These are phyloP conservation scores for Nothophoma quercina DNA, from an alignment of 2,329 filamentous ascomycete genomes.

Conservation along the genomic window DNA sequence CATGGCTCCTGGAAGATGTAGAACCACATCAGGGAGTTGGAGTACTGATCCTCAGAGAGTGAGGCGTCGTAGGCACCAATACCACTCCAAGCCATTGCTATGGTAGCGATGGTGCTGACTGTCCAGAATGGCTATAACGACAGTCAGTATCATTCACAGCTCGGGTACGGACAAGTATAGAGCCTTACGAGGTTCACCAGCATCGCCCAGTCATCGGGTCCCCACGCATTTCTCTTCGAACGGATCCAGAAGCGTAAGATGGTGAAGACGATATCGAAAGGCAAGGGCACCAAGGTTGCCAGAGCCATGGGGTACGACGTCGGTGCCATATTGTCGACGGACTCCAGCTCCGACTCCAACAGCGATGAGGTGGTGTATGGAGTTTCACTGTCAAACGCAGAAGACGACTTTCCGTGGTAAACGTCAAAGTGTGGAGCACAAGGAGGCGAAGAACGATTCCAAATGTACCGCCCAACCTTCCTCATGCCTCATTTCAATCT, in stretches of 20 bases:
- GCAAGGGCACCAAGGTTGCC: constrained; percentile 14
- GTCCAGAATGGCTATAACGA: constrained; percentile 18
- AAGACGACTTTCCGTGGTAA: neutral
- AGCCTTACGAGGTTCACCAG: constrained; percentile 18
- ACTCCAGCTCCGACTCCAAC: neutral
- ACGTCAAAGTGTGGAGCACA: neutral
- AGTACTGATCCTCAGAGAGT: constrained; percentile 10
- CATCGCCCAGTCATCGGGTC: constrained; percentile 24
- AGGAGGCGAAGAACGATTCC: neutral
- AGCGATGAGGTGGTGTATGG: neutral
- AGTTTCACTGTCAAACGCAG: neutral
- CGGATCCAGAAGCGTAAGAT: constrained; percentile 20
- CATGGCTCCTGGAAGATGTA: constrained; percentile 22
- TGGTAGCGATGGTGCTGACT: constrained; percentile 12
- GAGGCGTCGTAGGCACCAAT: constrained; percentile 16
- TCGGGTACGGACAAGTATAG: neutral
- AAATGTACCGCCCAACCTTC: constrained; percentile 2
- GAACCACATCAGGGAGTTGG: constrained; percentile 22
- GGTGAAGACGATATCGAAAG: constrained; percentile 19
- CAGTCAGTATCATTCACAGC: neutral
- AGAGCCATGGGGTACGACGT: constrained; percentile 23
- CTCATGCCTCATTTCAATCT: constrained; percentile 5
- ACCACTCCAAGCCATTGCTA: constrained; percentile 22
- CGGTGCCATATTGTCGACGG: constrained; percentile 11
- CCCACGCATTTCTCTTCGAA: constrained; percentile 22